A percentile compares a stretch with the other conserved stretches of the same genome.
Evolutionary conservation across 2,329 filamentous ascomycete genomes (phyloP).

Genomic region (Monilinia fructigena): DNA sequence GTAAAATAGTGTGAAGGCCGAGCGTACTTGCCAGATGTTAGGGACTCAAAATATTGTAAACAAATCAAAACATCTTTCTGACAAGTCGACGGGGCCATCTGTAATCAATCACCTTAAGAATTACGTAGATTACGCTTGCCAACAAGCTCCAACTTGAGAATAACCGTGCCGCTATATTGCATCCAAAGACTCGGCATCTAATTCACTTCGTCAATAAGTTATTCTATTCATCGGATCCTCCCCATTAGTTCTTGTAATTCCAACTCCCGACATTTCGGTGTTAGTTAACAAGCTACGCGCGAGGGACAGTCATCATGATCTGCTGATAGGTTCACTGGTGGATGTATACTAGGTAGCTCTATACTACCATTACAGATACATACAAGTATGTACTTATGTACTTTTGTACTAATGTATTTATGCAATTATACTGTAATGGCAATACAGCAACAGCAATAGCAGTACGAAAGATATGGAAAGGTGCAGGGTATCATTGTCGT

Average conservation of each 20-base stretch:
- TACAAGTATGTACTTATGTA: background rate
- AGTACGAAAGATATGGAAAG: conserved; percentile 12
- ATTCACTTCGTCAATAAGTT: background rate
- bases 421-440: background rate
- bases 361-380: background rate
- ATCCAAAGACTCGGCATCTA: conserved; percentile 1
- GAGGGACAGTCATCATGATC: background rate
- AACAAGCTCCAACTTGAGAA: background rate
- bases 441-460: background rate
- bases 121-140: background rate
- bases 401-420: too few relatives aligned
- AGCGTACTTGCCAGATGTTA: background rate
- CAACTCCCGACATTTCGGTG: conserved; percentile 15
- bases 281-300: background rate
- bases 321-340: conserved; percentile 1
- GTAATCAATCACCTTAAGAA: conserved; percentile 3
- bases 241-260: background rate
- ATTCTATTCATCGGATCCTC: conserved; percentile 12
- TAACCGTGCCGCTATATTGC: conserved; percentile 13
- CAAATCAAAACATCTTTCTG: conserved; percentile 13
- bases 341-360: background rate
- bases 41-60: background rate
- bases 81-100: background rate
- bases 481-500: conserved; percentile 17
- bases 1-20: background rate